These are phyloP conservation scores for Aspergillaceae sp. DNA, from an alignment of 2,329 filamentous ascomycete species.

Conservation along the genomic window DNA sequence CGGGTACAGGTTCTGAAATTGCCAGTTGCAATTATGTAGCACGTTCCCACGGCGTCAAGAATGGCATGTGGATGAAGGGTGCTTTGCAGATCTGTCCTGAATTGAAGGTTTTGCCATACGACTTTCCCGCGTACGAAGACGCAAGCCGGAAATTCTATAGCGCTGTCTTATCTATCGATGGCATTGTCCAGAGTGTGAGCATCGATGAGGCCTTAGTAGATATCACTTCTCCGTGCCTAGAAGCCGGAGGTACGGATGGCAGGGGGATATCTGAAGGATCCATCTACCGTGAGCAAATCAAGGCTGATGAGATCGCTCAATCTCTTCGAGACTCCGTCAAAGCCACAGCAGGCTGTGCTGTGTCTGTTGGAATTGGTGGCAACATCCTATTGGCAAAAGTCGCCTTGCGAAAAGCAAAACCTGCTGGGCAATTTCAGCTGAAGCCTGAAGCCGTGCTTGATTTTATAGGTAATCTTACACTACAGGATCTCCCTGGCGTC, in stretches of 20 bases:
- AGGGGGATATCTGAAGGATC: slow-evolving; percentile 57
- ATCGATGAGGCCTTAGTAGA: slow-evolving; percentile 92
- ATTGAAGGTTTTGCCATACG: slow-evolving; percentile 85
- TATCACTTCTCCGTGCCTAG: slow-evolving; percentile 61
- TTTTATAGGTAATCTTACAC: slow-evolving; percentile 67
- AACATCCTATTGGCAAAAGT: slow-evolving; percentile 91
- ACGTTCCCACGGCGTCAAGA: slow-evolving; percentile 76
- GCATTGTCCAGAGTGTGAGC: slow-evolving; percentile 88
- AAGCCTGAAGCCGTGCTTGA: slow-evolving; percentile 70
- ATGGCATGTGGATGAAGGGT: slow-evolving; percentile 99
- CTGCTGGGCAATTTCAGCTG: slow-evolving; percentile 83
- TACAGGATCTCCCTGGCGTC: slow-evolving; percentile 82
- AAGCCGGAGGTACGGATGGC: slow-evolving; percentile 58
- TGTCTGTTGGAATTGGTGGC: slow-evolving; percentile 83
- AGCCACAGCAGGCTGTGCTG: slow-evolving; percentile 68
- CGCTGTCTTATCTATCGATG: slow-evolving; percentile 68
- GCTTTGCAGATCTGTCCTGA: slow-evolving; percentile 76
- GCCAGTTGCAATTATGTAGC: slow-evolving; percentile 96
- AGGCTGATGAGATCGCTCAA: slow-evolving; percentile 62
- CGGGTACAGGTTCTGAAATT: slow-evolving; percentile 81
- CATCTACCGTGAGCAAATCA: slow-evolving; percentile 68
- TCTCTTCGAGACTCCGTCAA: slow-evolving; percentile 62
- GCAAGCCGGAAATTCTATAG: slow-evolving; percentile 84
- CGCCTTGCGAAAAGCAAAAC: slow-evolving; percentile 83
- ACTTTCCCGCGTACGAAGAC: slow-evolving; percentile 90